These are phyloP conservation scores for Hymenoscyphus fructigenus DNA, from an alignment of 2,329 filamentous ascomycete species.

Conservation along the genomic window DNA sequence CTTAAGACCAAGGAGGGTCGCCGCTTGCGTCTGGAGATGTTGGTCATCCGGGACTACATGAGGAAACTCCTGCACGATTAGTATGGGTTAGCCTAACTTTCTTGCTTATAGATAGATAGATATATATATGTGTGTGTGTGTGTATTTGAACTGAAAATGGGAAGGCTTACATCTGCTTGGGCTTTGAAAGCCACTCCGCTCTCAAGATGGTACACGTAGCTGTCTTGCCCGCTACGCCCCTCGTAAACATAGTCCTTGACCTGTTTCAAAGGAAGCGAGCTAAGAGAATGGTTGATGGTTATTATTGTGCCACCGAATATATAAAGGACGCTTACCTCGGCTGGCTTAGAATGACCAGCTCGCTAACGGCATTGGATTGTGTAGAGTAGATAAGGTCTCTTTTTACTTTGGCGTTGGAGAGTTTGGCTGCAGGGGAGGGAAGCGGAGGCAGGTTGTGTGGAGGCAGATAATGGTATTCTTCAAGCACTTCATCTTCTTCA, in stretches of 20 bases:
- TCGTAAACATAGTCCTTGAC: conserved; percentile 8
- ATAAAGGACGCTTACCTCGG: too few species aligned
- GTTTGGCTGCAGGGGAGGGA: too few species aligned
- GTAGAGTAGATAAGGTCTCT: neutral
- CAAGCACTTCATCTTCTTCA: neutral
- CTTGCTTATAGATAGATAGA: too few species aligned
- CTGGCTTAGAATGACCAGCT: too few species aligned
- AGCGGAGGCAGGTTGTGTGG: neutral
- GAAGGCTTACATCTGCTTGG: neutral
- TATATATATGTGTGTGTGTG: too few species aligned
- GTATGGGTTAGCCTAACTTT: too few species aligned
- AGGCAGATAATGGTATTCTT: neutral
- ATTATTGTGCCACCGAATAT: too few species aligned
- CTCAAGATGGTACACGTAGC: conserved; percentile 7
- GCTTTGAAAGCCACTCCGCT: neutral
- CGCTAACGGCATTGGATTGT: too few species aligned
- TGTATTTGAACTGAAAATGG: neutral
- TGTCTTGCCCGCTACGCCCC: neutral
- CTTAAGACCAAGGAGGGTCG: neutral
- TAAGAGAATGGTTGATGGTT: neutral
- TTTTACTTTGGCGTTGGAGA: neutral
- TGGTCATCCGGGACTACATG: too few species aligned
- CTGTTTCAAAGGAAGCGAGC: neutral
- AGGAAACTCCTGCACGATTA: too few species aligned
- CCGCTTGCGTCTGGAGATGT: too few species aligned